Evolutionary conservation across 352 stramenopile species (phyloP).

Genomic region (Globisporangium radiosum): DNA sequence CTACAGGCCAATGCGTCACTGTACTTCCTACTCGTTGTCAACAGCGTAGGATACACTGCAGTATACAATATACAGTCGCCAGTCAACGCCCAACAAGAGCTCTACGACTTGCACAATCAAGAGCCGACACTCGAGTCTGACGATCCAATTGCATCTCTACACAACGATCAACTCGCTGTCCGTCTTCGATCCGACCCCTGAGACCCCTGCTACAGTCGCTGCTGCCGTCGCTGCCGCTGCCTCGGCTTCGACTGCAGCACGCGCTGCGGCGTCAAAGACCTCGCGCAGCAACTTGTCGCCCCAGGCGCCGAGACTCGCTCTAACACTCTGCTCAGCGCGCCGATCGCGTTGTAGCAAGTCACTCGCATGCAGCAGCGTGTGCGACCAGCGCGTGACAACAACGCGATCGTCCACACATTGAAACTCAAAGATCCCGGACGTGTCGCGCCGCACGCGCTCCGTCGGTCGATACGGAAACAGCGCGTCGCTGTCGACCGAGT

Average conservation of each 20-base stretch:
- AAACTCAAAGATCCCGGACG: slow-evolving; percentile 33
- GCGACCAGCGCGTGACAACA: slow-evolving; percentile 8
- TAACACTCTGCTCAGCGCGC: background rate
- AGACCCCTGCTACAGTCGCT: too few species aligned
- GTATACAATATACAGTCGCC: too few species aligned
- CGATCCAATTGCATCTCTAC: too few species aligned
- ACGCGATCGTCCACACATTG: slow-evolving; percentile 1
- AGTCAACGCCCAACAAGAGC: too few species aligned
- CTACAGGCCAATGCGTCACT: too few species aligned
- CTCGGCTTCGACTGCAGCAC: background rate
- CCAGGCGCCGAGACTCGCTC: slow-evolving; percentile 3
- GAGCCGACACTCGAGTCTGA: too few species aligned
- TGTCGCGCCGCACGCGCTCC: slow-evolving; percentile 38
- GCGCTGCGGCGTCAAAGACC: background rate
- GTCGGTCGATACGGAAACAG: slow-evolving; percentile 34
- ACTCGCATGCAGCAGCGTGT: slow-evolving; percentile 2
- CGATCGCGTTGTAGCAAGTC: background rate
- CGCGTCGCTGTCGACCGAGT: slow-evolving; percentile 41
- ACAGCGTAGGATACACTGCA: too few species aligned
- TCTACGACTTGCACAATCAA: too few species aligned
- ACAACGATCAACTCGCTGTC: too few species aligned
- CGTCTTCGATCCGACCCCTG: too few species aligned
- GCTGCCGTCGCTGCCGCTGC: too few species aligned
- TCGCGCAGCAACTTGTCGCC: slow-evolving; percentile 3
- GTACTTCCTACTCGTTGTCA: too few species aligned